Base-by-base conservation (phyloP, 2,329 filamentous ascomycete genomes). In the Fusarium neocosmosporiellum region DNA sequence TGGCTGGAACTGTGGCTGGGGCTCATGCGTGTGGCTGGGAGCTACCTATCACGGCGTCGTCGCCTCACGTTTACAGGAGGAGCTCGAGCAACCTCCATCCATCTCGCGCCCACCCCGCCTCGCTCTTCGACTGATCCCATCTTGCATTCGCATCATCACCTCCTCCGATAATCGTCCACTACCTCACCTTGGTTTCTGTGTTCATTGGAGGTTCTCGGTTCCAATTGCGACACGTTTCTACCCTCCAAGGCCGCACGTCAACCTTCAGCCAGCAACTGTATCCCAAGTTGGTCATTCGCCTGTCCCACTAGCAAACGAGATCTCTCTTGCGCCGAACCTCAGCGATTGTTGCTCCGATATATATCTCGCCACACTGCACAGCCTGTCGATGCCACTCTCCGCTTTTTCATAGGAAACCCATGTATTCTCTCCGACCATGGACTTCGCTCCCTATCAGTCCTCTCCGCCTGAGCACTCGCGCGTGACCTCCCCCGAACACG, bases 371-470 rank as follows among this genome's bases (percentile, higher is more conserved):
- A 50, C 48, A 27, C 46, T 63, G 31, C 29, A 16, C 20, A 43
- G 20, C 13, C 41, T 18, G 20, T 22, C 55, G 55, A 66, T 58
- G 33, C 58, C 8, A 37, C 16, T 22, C 20, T 48, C 13, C 41
- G 18, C 11, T 36, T 22, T 53, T 22, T 50, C 39, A 59, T 73
- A 63, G 37, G 33, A 54, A 14, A 46, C 24, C 50, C 20, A 53
- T n/a, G 27, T 10, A 33, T 29, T 18, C 20, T n/a, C 29, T 39
- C 50, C 22, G 69, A 85, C 77, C 64, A 96, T 96, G 93, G 94
- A 98, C 85, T 99, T 98, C 82, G 96, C 96, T 53, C 96, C 96
- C 39, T 99, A 98, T 84, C 96, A 98, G 86, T 96, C 96, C 82
- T 93, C 93, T 57, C 93, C 93, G 18, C 96, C 96, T 11, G 95